Percentiles rank a stretch among this genome's conserved stretches.
Evolutionary conservation across 306 rosid species (phyloP).

Genomic region (Psophocarpus tetragonolobus): DNA sequence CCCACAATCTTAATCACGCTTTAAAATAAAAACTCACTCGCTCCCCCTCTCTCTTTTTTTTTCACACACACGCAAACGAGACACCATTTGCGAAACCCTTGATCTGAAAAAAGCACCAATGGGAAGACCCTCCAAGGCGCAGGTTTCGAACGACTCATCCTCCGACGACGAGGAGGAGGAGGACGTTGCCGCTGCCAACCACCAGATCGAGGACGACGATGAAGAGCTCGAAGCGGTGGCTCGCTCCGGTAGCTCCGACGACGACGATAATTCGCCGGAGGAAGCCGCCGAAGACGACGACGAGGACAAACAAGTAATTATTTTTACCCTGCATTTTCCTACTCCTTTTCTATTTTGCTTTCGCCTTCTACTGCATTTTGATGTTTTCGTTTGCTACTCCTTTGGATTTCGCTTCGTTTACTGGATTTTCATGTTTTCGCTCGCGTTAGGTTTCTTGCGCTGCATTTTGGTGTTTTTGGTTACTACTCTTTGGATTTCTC

Average conservation of each 20-base stretch:
- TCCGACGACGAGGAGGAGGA: conserved; percentile 58
- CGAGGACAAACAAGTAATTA: conserved; percentile 61
- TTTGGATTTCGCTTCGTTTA: no score
- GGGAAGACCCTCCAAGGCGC: conserved; percentile 65
- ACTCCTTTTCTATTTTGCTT: background rate
- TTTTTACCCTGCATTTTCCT: background rate
- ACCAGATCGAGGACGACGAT: conserved; percentile 77
- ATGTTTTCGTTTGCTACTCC: background rate
- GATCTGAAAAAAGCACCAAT: conserved; percentile 49
- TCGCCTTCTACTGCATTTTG: background rate
- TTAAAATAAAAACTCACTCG: conserved; percentile 29
- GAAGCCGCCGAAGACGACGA: conserved; percentile 34
- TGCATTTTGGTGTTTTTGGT: no score
- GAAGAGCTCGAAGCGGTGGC: conserved; percentile 93
- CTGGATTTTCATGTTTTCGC: background rate
- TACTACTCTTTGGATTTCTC: background rate
- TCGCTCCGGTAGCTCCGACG: conserved; percentile 77
- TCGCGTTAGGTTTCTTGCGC: background rate
- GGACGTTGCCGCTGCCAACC: conserved; percentile 45
- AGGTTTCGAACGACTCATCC: conserved; percentile 50
- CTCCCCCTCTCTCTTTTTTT: background rate
- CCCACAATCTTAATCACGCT: background rate
- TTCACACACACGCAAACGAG: background rate
- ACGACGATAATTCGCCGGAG: conserved; percentile 33
- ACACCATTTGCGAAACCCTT: conserved; percentile 54